Conservation (phyloP, 2,329 filamentous ascomycete species). For the Sclerotinia trifoliorum region DNA sequence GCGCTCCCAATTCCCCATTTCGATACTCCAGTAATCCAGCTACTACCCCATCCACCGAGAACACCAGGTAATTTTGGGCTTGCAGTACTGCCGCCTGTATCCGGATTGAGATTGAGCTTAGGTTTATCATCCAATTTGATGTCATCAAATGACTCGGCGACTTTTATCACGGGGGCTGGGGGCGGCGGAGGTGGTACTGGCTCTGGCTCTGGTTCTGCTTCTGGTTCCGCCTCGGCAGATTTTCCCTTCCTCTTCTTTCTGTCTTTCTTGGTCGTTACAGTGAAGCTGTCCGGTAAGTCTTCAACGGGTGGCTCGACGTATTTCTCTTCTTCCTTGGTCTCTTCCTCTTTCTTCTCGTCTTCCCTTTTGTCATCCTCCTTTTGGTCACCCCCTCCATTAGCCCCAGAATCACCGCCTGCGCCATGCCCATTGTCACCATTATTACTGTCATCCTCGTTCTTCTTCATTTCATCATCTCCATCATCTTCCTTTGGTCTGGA, state of each 20-base stretch:
- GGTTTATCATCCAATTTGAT: slow-evolving; percentile 66
- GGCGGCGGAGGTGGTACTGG: slow-evolving; percentile 28
- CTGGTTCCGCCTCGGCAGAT: slow-evolving; percentile 38
- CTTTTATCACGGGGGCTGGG: slow-evolving; percentile 40
- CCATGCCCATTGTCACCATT: slow-evolving; percentile 40
- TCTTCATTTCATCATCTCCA: slow-evolving; percentile 48
- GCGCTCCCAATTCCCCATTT: slow-evolving; percentile 40
- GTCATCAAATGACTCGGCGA: slow-evolving; percentile 60
- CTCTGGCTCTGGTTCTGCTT: slow-evolving; percentile 27
- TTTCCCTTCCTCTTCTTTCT: slow-evolving; percentile 54
- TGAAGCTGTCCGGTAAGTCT: slow-evolving; percentile 3
- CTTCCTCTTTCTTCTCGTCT: slow-evolving; percentile 54
- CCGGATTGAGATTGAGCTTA: slow-evolving; percentile 56
- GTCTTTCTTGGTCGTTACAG: slow-evolving; percentile 18
- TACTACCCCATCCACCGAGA: slow-evolving; percentile 60
- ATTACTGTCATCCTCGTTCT: slow-evolving; percentile 43
- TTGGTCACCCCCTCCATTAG: slow-evolving; percentile 38
- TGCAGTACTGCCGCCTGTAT: slow-evolving; percentile 43
- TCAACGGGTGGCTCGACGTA: slow-evolving; percentile 17
- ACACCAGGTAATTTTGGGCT: slow-evolving; percentile 42
- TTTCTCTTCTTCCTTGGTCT: slow-evolving; percentile 29
- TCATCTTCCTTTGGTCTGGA: slow-evolving; percentile 42
- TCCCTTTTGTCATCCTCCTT: slow-evolving; percentile 47
- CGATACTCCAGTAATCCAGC: slow-evolving; percentile 53
- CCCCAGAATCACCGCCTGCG: slow-evolving; percentile 41